Base-by-base conservation (phyloP, 1,284 basidiomycete species). In the Calocybe gambosa region DNA sequence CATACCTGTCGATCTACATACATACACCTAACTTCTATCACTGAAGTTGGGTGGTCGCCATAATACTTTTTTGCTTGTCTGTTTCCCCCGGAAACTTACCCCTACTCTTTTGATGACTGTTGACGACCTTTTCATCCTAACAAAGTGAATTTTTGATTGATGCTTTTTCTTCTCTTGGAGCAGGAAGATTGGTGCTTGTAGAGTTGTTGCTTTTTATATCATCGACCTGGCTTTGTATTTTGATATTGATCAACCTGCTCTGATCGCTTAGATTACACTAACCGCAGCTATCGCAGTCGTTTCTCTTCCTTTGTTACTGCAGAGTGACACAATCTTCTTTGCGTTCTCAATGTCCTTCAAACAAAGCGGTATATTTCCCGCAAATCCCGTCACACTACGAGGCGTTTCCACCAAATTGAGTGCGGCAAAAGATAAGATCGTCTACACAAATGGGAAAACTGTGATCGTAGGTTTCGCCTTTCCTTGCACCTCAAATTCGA, bases 401-500 rank as follows among this genome's bases (percentile, higher is more conserved):
- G 90, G 87, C 12, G 67, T 69, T 46, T 76, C 87, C 3, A 93
- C 91, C 19, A 95, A 93, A 68, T 78, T 97, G 45, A 82, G 81
- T 60, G 79, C 88, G 16, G 79, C 77, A 58, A 91, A 91, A 56
- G 85, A 89, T 62, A 93, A 87, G 70, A 69, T 97, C 49, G 76
- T 90, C 28, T 97, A 97, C 61, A 77, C 85, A 1, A 93, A 90
- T 60, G 92, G 91, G 35, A 82, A 86, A 62, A 82, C 82, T 19
- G 84, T 96, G 41, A 82, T 94, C 57, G 90, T 93, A 60, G 58
- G 90, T 75, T 16, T 36, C 10, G 16, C 1, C 20, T 3, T 3
- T 10, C 13, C 21, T 18, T 40, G 12, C 43, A 9, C 9, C 28
- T n/a, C 19, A 18, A 36, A 12, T 12, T 26, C 5, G 23, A 18